Evolutionary conservation across 148 eudicot genomes (phyloP).

Genomic region (Chenopodium formosanum): DNA sequence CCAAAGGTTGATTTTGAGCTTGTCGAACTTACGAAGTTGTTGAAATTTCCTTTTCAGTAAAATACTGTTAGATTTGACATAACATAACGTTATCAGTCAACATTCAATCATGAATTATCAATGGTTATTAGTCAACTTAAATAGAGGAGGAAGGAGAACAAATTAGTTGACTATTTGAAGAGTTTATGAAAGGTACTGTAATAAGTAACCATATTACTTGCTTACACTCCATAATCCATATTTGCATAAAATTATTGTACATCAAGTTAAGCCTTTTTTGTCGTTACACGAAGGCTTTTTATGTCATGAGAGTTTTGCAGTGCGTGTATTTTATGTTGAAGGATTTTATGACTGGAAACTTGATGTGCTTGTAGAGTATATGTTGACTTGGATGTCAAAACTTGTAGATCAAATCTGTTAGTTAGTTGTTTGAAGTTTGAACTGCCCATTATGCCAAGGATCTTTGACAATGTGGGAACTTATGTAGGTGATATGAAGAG

Average conservation of each 20-base stretch:
- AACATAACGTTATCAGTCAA: not conserved
- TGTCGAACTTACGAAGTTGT: not conserved
- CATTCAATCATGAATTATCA: not conserved
- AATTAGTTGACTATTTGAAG: not conserved
- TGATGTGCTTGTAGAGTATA: not conserved
- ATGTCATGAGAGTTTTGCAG: not conserved
- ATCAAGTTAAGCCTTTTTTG: not conserved
- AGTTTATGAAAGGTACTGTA: not conserved
- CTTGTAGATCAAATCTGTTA: not conserved
- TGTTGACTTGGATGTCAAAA: not conserved
- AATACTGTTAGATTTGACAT: not conserved
- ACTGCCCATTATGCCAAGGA: not conserved
- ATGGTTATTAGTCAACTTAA: not conserved
- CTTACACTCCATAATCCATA: not conserved
- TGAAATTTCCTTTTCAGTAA: not conserved
- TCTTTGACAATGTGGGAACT: not conserved
- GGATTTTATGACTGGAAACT: not conserved
- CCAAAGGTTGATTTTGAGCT: not conserved
- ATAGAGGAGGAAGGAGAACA: not conserved
- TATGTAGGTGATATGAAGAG: conserved; percentile 10
- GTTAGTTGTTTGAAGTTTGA: too few species aligned
- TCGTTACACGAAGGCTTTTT: not conserved
- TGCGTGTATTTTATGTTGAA: not conserved
- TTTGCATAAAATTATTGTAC: not conserved
- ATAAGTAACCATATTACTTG: too few species aligned